These are phyloP conservation scores for Acer yangbiense DNA, from an alignment of 345 rosid genomes.

Conservation along the genomic window DNA sequence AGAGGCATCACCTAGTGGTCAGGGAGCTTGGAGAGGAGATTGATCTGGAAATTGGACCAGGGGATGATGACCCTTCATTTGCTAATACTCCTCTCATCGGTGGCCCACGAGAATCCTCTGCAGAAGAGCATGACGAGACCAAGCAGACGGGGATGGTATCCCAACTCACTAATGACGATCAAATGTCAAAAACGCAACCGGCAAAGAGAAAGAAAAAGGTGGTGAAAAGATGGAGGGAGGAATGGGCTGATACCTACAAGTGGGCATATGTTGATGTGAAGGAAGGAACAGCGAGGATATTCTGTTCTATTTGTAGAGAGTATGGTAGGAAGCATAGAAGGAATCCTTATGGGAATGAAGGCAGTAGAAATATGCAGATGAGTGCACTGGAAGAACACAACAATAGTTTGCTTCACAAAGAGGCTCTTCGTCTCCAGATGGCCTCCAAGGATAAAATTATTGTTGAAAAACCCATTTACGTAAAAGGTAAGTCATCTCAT, in stretches of 20 bases:
- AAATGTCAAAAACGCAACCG: slow-evolving; percentile 62
- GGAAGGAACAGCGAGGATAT: slow-evolving; percentile 96
- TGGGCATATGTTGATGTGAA: slow-evolving; percentile 99
- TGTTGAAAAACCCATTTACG: slow-evolving; percentile 86
- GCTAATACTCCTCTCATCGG: slow-evolving; percentile 71
- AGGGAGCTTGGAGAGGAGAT: slow-evolving; percentile 96
- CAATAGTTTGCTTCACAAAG: slow-evolving; percentile 98
- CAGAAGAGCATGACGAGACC: slow-evolving; percentile 79
- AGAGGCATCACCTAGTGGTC: slow-evolving; percentile 91
- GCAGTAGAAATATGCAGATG: slow-evolving; percentile 99
- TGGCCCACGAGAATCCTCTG: slow-evolving; percentile 66
- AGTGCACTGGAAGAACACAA: slow-evolving; percentile 99
- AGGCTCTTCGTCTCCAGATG: slow-evolving; percentile 95
- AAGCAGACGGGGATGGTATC: slow-evolving; percentile 80
- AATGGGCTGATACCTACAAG: slow-evolving; percentile 99
- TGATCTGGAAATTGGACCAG: slow-evolving; percentile 95
- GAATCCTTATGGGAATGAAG: slow-evolving; percentile 98
- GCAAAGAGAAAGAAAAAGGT: slow-evolving; percentile 94
- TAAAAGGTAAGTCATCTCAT: slow-evolving; percentile 63
- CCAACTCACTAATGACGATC: slow-evolving; percentile 67
- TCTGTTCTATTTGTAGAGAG: slow-evolving; percentile 96
- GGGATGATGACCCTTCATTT: slow-evolving; percentile 87
- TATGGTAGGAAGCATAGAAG: slow-evolving; percentile 97
- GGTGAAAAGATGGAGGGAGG: slow-evolving; percentile 99
- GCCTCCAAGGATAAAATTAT: slow-evolving; percentile 95